Percentiles rank a stretch among this genome's conserved stretches.
phyloP scores from a whole-genome alignment of 305 asterid species.

The Fraxinus ornus region DNA sequence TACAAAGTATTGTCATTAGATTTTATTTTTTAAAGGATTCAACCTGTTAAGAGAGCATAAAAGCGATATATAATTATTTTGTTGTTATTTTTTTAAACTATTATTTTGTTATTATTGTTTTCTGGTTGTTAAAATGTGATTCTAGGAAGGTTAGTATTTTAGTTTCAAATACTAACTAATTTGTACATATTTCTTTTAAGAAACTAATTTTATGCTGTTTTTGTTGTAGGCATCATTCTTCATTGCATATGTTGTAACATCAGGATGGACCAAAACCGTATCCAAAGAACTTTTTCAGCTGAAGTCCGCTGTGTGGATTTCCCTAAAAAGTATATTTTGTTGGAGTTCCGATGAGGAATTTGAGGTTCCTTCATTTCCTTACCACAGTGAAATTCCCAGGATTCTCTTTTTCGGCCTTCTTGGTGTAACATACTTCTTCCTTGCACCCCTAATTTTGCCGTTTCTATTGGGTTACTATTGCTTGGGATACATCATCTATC shows the following conservation, averaged over 20 bases:
- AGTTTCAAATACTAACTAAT: background rate
- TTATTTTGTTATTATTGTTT: background rate
- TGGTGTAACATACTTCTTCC: slow-evolving; percentile 85
- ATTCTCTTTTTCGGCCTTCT: slow-evolving; percentile 83
- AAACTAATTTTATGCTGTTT: slow-evolving; percentile 15
- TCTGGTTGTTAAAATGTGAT: background rate
- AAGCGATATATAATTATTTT: background rate
- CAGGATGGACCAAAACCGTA: slow-evolving; percentile 88
- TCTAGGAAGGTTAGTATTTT: background rate
- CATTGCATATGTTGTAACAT: slow-evolving; percentile 92
- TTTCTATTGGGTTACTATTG: slow-evolving; percentile 78
- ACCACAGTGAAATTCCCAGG: slow-evolving; percentile 84
- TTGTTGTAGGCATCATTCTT: slow-evolving; percentile 81
- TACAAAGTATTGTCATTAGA: background rate
- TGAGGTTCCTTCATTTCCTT: slow-evolving; percentile 74
- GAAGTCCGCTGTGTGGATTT: slow-evolving; percentile 42
- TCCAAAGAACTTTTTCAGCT: slow-evolving; percentile 63
- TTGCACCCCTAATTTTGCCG: slow-evolving; percentile 88
- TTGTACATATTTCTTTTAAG: background rate
- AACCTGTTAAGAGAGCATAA: background rate
- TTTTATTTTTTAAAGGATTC: background rate
- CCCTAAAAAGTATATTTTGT: slow-evolving; percentile 42
- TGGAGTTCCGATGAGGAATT: slow-evolving; percentile 50
- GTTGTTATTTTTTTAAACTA: background rate
- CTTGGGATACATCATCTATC: slow-evolving; percentile 83